Base-by-base conservation (phyloP, 805 yeast species). In the Priceomyces haplophilus region DNA sequence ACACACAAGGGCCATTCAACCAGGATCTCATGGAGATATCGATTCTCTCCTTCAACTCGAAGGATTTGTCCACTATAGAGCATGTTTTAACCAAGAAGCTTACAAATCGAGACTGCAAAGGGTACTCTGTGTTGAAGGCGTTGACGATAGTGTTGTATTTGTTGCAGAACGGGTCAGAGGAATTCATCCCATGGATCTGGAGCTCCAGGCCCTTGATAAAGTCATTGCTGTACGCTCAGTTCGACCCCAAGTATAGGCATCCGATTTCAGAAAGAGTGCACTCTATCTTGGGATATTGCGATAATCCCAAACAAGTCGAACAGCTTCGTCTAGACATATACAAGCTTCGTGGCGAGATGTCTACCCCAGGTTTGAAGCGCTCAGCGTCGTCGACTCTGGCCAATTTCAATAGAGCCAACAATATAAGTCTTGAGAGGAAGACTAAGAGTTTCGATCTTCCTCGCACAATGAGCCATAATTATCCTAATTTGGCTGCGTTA, bases 1-100 rank as follows among this genome's bases (percentile, higher is more conserved):
- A 79, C 44, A 65, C 72, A 1, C 63, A 71, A 51, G 82, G 85
- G 1, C 83, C 83, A 0, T 75, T 77, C 6, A 76, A 79, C n/a
- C 63, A 73, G 4, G 75, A 80, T 45, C 62, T 81, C 54, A 73
- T 73, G 44, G 79, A 78, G 38, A 59, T 81, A 2, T 69, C 83
- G 0, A 59, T 65, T 2, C 55, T 78, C 17, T 70, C 85, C 0
- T 67, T 64, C 42, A 58, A 68, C 37, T 47, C 65, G 12, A 64
- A 61, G 46, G 65, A 72, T 8, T 50, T 76, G 21, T 55, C 58
- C 12, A 65, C 62, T 23, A 72, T 80, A 5, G 59, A 62, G 4
- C 61, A 59, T 23, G 64, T 69, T 4, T 45, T 81, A 3, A 54
- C 55, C 15, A 76, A 71, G 49, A 58, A 78, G 36, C 48, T 80